Base-by-base conservation (phyloP, 257 asterid genomes). In the Eustoma russellianum region DNA sequence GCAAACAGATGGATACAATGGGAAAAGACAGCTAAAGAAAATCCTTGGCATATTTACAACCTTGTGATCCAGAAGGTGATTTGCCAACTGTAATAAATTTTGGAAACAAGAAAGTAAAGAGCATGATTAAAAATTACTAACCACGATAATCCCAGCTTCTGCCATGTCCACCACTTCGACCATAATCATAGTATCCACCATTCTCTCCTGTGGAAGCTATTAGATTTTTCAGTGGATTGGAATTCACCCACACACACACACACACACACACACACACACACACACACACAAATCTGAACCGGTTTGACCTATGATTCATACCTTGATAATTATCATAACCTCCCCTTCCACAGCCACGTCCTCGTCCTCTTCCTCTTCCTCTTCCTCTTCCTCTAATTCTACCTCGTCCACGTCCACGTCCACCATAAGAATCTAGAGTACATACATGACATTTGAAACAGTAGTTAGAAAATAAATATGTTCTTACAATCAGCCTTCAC, bases 81-180 rank as follows among this genome's bases (percentile, higher is more conserved):
- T 19, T 19, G 28, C 28, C 28, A 19, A 19, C 30, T 24, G 30
- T 24, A 24, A 24, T 1, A 24, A 24, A 24, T 24, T 24, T 0
- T 24, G 30, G 30, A 24, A 24, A 24, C 30, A 24, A 24, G 30
- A 24, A 24, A 24, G 30, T 24, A 24, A 24, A 24, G 2, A 24
- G 30, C 30, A 24, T 24, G 3, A 24, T 24, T 24, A 24, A 24
- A 2, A 24, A 24, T 24, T 24, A 61, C 70, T 66, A 63, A 79
- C 83, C 83, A 61, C 64, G 68, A 61, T 74, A 74, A 47, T 70
- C 77, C 81, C 81, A 66, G 55, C 79, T 75, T 56, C 80, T 69
- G 61, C 80, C 76, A 28, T 75, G 63, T 46, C 80, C 71, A 45
- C 76, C 76, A 35, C 74, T 68, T 57, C 62, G 59, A 38, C 71